A percentile compares a stretch with the other conserved stretches of the same genome.
phyloP scores from a whole-genome alignment of 1,284 basidiomycete genomes.

The Pterula multifida region DNA sequence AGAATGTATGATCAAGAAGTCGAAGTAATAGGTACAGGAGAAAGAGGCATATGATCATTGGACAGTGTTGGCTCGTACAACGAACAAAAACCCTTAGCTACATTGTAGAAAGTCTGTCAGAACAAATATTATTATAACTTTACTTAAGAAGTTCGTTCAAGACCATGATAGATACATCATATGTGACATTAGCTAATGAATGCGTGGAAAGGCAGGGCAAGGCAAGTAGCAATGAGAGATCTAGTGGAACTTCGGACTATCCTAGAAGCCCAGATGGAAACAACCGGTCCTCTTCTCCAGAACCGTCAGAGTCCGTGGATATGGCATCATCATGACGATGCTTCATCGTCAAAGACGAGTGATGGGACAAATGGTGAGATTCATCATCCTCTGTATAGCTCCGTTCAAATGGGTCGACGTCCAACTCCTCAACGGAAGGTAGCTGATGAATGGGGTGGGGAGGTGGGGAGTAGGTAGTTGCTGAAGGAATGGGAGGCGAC shows the following conservation, averaged over 20 bases:
- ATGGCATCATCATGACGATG: background rate
- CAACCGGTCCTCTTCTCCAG: background rate
- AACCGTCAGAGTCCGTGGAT: background rate
- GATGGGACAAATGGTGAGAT: background rate
- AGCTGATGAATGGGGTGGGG: background rate
- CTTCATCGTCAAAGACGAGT: background rate
- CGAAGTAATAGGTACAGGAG: background rate
- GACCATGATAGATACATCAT: background rate
- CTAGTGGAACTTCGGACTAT: background rate
- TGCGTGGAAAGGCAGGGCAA: no score
- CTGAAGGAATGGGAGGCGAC: background rate
- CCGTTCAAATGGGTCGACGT: background rate
- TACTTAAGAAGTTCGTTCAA: no score
- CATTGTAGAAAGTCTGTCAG: no score
- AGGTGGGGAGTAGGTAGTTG: background rate
- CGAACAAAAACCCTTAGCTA: no score
- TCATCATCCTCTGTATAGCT: background rate
- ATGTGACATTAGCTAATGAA: background rate
- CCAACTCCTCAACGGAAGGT: background rate
- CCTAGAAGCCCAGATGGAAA: background rate
- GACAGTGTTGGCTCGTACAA: no score
- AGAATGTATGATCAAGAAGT: constrained; percentile 59
- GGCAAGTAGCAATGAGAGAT: no score
- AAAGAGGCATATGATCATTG: background rate
- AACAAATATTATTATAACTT: no score